Evolutionary conservation across 1,284 basidiomycete species (phyloP), one percentile per base, ranked within the genome.

Genomic region (Rhodofomes roseus): DNA sequence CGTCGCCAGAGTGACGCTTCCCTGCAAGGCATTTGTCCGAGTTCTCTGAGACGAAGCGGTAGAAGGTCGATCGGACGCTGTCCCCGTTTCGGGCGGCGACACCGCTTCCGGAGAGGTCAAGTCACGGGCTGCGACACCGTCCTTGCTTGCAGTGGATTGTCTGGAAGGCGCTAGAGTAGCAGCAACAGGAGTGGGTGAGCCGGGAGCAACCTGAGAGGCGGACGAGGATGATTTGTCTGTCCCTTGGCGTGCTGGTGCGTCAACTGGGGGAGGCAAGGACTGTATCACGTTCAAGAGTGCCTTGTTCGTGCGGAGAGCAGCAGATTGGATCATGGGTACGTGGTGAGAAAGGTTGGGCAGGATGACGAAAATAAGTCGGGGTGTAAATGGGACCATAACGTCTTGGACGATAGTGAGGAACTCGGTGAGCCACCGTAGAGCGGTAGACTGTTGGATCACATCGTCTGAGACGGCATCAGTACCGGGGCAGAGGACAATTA

Each of bases 311-410:
- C 89, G 85, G 51, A 86, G 82, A 0, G 97, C 97, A 3, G 92
- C 92, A 0, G 83, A 81, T 67, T 96, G 93, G 62, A 99, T 98
- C 77, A 92, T 90, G 0, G 88, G 80, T 55, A 90, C 90, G 67
- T 95, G 92, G 66, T 96, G 95, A 0, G 97, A 95, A 37, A 99
- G 86, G 70, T 95, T 97, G 1, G 95, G 95, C 16, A 99, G 82
- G 60, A 99, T 92, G 16, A 93, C 93, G 6, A 92, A 90, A 51
- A 99, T 91, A 43, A 99, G 86, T 37, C 92, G 86, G 1, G 97
- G 95, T 0, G 95, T 96, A 70, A 98, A 98, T 2, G 94, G 92
- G 25, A 99, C 86, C 77, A 98, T 92, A 55, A 97, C 93, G 68
- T 94, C 91, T 62, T 92, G 88, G 6, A 90, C 90, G 66, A 98